Evolutionary conservation across 352 stramenopile genomes (phyloP).

Genomic region (Phytopythium cucurbitacearum): DNA sequence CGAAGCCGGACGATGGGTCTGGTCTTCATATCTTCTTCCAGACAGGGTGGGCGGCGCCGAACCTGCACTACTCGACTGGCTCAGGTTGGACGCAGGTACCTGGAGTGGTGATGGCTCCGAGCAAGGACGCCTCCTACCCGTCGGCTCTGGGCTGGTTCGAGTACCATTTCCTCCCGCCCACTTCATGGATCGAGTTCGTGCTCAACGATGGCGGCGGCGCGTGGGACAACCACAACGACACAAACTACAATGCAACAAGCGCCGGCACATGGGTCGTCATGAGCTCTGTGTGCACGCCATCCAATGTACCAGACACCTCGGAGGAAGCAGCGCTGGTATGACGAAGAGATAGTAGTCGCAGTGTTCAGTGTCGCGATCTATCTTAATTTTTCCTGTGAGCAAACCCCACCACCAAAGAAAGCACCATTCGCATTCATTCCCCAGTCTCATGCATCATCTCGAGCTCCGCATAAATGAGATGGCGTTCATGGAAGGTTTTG

Average conservation of each 20-base stretch:
- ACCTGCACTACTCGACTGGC: conserved; percentile 29
- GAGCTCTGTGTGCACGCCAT: conserved; percentile 21
- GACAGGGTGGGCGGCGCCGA: conserved; percentile 21
- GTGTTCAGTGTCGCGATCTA: no score
- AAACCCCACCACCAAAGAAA: no score
- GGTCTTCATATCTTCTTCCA: conserved; percentile 34
- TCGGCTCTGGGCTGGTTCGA: conserved; percentile 30
- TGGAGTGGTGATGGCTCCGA: conserved; percentile 21
- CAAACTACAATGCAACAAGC: conserved; percentile 33
- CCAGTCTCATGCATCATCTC: no score
- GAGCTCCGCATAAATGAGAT: no score
- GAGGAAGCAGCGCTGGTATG: no score
- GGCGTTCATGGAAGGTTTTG: no score
- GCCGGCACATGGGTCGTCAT: conserved; percentile 31
- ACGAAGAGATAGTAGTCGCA: no score
- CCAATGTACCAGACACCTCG: neutral
- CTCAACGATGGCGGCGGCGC: conserved; percentile 37
- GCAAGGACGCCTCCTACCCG: conserved; percentile 13
- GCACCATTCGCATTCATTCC: no score
- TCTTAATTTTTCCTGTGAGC: no score
- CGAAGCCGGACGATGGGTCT: conserved; percentile 22
- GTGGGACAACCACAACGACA: conserved; percentile 40
- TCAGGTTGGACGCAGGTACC: conserved; percentile 28
- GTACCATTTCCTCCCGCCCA: conserved; percentile 15
- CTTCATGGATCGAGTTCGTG: conserved; percentile 27